Base-by-base conservation (phyloP, 495 filamentous ascomycete species). In the Mytilinidion resinicola region DNA sequence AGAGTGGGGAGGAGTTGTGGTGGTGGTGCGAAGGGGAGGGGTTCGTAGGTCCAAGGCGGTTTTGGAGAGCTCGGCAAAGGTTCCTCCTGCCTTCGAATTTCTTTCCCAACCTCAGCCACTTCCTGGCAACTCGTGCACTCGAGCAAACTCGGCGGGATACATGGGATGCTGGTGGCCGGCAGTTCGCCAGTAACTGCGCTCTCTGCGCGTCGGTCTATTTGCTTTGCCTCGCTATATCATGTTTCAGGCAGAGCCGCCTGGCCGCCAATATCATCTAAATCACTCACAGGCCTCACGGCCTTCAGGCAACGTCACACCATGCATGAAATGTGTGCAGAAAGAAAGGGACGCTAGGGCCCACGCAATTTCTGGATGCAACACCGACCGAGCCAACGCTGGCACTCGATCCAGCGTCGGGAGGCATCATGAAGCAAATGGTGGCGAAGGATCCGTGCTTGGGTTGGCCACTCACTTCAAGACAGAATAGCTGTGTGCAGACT, bases 11-110 rank as follows among this genome's bases (percentile, higher is more conserved):
- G 39, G n/a, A n/a, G 33, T 33, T 11, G 42, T 30, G 42, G 6
- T 46, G 38, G 38, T 44, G 42, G 53, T 55, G 36, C 47, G 30
- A 8, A 35, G 55, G 21, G 21, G 51, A 33, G 50, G 51, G 42
- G 57, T 48, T 49, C 41, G 41, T 12, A 42, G 42, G 37, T 37
- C 37, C 17, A 49, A 44, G 34, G 54, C 54, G 52, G 44, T 7
- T 11, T 47, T 34, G n/a, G 19, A 43, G 54, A 42, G 20, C 35
- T 49, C 30, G 46, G 46, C 46, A 49, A 49, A 49, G 15, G 15
- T 17, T 6, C 42, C 42, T 15, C 42, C 42, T 46, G 42, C 42
- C 42, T 46, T 46, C 42, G 15, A 15, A 46, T 46, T 46, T 46
- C 42, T 20, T 12, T 46, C 42, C 42, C 12, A 46, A n/a, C 21